A percentile compares a stretch with the other conserved stretches of the same genome.
These are phyloP conservation scores for Cicer cuneatum DNA, from an alignment of 306 rosid genomes.

Conservation along the genomic window DNA sequence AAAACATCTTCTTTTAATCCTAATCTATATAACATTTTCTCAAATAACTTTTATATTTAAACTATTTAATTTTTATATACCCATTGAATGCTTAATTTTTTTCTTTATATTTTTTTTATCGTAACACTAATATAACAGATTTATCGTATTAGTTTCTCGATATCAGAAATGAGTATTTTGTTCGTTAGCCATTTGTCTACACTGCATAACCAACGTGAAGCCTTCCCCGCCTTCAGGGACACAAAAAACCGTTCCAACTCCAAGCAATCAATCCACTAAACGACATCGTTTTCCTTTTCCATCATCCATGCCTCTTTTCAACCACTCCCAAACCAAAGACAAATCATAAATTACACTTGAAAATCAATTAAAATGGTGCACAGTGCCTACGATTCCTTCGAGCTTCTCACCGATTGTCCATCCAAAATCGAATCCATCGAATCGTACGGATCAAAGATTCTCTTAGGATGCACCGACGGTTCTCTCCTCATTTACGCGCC, in stretches of 20 bases:
- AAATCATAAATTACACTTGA: background rate
- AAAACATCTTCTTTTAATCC: too few species aligned
- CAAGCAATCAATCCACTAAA: background rate
- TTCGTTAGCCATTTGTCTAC: background rate
- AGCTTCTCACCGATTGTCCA: slow-evolving; percentile 63
- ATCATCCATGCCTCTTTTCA: background rate
- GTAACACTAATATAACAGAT: too few species aligned
- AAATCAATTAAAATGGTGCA: slow-evolving; percentile 62
- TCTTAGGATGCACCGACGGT: slow-evolving; percentile 89
- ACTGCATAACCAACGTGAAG: background rate
- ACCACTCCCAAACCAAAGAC: background rate
- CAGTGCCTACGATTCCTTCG: slow-evolving; percentile 87
- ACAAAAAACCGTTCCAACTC: background rate
- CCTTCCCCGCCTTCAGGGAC: slow-evolving; percentile 25
- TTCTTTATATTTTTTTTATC: too few species aligned
- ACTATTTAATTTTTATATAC: too few species aligned
- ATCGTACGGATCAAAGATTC: slow-evolving; percentile 77
- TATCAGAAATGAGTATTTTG: too few species aligned
- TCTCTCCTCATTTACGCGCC: slow-evolving; percentile 82
- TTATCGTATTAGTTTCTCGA: too few species aligned
- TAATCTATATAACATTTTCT: too few species aligned
- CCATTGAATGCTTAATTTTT: too few species aligned
- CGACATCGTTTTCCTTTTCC: slow-evolving; percentile 8
- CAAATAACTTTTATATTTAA: too few species aligned
- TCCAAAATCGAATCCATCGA: slow-evolving; percentile 80